Evolutionary conservation across 2,329 filamentous ascomycete species (phyloP).

Genomic region (Fusarium dlaminii): DNA sequence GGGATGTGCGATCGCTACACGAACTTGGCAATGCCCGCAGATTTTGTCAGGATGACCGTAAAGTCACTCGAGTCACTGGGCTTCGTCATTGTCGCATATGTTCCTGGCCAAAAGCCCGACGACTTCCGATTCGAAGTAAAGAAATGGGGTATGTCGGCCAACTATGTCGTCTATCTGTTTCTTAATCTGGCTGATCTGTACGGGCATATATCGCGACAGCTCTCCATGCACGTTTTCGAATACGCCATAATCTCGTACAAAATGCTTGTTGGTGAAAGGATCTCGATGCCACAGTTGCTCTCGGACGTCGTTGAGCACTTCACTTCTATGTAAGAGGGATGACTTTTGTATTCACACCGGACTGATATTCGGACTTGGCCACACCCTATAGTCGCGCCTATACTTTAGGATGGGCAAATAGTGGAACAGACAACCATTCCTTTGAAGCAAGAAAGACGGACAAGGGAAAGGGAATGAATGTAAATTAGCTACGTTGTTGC

Average conservation of each 20-base stretch:
- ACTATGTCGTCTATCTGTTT: not conserved
- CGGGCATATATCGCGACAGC: not conserved
- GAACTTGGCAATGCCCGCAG: not conserved
- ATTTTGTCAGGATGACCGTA: not conserved
- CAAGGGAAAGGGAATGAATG: not conserved
- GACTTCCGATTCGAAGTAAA: not conserved
- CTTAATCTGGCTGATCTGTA: not conserved
- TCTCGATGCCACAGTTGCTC: not conserved
- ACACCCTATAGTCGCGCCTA: too few relatives aligned
- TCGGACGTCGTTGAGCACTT: not conserved
- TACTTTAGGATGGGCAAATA: not conserved
- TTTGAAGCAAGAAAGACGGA: too few relatives aligned
- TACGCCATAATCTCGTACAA: not conserved
- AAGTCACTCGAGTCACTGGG: slow-evolving; percentile 9
- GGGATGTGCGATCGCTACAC: not conserved
- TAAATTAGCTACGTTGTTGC: not conserved
- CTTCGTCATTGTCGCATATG: not conserved
- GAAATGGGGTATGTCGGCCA: not conserved
- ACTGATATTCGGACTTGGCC: not conserved
- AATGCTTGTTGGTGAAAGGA: not conserved
- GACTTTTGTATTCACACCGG: not conserved
- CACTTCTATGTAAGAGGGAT: not conserved
- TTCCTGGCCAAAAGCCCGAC: not conserved
- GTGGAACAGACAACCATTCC: not conserved
- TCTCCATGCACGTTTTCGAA: not conserved